Base-by-base conservation (phyloP, 2,329 filamentous ascomycete species). In the Huntiella abstrusa region DNA sequence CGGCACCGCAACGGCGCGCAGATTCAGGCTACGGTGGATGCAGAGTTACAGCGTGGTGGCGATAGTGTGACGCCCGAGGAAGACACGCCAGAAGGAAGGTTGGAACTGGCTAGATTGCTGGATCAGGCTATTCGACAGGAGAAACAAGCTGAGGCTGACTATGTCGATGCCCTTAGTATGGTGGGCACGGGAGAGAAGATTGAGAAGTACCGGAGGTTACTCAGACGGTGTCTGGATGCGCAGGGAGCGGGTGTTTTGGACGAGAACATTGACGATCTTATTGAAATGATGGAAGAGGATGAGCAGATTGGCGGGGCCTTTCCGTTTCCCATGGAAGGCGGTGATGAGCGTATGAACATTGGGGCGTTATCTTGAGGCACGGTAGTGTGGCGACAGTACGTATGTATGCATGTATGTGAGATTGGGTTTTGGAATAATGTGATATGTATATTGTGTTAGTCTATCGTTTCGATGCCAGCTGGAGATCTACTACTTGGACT, bases 111-210 rank as follows among this genome's bases (percentile, higher is more conserved):
- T 2, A 63, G 69, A 28, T 65, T 77, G 52, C 65, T 85, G 15
- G 65, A 64, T 39, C 60, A 66, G 5, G 64, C 76, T 41, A 64
- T 80, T 40, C 58, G 64, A 3, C 74, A 80, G 54, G 75, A 82
- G 54, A 67, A 71, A 42, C 62, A 67, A 37, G 68, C 78, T 3
- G 79, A 85, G 53, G 59, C 62, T 11, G 77, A 82, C 50, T 83
- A 85, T 51, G 74, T 83, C 36, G 69, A 75, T 43, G 78, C 78
- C 10, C 64, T 83, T 40, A 73, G 73, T 39, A 70, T 77, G 51
- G 77, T 81, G 8, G 81, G 81, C 37, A 75, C 79, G 34, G 76
- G 78, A 33, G 79, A 83, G 58, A 77, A 77, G 57, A 81, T 82
- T 52, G 77, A 78, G 53, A 75, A 78, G 58, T 88, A 87, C 59